phyloP scores from a whole-genome alignment of 1,284 basidiomycete genomes.

The Ustilago crameri region DNA sequence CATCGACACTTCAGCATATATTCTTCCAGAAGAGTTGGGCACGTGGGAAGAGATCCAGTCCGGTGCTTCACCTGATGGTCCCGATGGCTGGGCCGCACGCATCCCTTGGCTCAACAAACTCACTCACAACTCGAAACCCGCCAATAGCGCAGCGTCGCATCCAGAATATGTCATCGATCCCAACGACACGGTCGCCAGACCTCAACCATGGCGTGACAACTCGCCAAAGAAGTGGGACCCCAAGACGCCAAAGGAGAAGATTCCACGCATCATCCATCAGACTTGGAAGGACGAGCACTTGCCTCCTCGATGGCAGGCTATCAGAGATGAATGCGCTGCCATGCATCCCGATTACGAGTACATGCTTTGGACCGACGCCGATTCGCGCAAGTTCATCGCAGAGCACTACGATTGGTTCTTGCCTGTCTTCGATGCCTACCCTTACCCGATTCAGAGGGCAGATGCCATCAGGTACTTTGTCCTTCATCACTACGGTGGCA shows the following conservation, averaged over 20 bases:
- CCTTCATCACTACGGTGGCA: slow-evolving; percentile 88
- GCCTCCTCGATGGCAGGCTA: slow-evolving; percentile 81
- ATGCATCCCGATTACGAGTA: slow-evolving; percentile 87
- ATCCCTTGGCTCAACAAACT: slow-evolving; percentile 55
- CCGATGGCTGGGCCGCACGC: slow-evolving; percentile 46
- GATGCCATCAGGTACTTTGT: slow-evolving; percentile 98
- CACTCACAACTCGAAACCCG: slow-evolving; percentile 9
- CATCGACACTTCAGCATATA: slow-evolving; percentile 71
- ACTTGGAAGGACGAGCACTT: slow-evolving; percentile 95
- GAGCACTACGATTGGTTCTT: slow-evolving; percentile 91
- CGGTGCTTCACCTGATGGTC: slow-evolving; percentile 45
- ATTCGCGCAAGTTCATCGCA: slow-evolving; percentile 88
- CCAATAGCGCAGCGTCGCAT: slow-evolving; percentile 10
- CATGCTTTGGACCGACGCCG: slow-evolving; percentile 95
- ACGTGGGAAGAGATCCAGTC: slow-evolving; percentile 62
- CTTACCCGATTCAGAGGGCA: slow-evolving; percentile 93
- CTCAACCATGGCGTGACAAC: slow-evolving; percentile 48
- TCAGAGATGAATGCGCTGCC: slow-evolving; percentile 68
- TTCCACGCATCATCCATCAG: slow-evolving; percentile 95
- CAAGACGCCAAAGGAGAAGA: slow-evolving; percentile 66
- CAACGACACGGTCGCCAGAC: slow-evolving; percentile 17
- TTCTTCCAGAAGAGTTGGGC: slow-evolving; percentile 61
- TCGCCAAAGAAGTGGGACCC: slow-evolving; percentile 38
- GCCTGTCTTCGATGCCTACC: slow-evolving; percentile 89
- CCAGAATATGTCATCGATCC: slow-evolving; percentile 13